A percentile compares a stretch with the other conserved stretches of the same genome.
Conservation (phyloP, 2,329 filamentous ascomycete genomes). For the Myotisia sp. region DNA sequence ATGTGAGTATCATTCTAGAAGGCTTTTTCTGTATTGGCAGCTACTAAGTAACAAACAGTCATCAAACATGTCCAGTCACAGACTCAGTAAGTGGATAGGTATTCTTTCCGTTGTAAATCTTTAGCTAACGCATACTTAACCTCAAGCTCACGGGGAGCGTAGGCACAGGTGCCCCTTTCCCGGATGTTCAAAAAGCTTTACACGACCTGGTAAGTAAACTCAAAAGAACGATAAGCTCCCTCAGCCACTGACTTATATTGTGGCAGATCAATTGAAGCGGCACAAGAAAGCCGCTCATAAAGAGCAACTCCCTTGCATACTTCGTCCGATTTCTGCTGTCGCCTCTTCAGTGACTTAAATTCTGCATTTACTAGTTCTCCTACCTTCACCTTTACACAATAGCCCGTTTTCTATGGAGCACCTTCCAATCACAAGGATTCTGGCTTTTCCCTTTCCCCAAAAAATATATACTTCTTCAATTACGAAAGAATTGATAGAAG, state of each 20-base stretch:
- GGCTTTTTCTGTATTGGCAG: not conserved
- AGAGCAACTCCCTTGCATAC: slow-evolving; percentile 7
- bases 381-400: too few relatives aligned
- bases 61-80: slow-evolving; percentile 33
- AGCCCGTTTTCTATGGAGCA: too few relatives aligned
- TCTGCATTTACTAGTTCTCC: too few relatives aligned
- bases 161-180: slow-evolving; percentile 28
- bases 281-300: slow-evolving; percentile 28
- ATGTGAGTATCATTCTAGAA: slow-evolving; percentile 20
- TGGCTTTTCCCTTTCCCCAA: too few relatives aligned
- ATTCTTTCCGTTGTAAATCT: not conserved
- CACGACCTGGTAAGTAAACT: slow-evolving; percentile 26
- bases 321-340: too few relatives aligned
- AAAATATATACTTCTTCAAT: too few relatives aligned
- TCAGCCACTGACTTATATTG: not conserved
- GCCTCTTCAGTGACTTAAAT: too few relatives aligned
- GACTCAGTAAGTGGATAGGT: slow-evolving; percentile 23
- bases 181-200: slow-evolving; percentile 31
- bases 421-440: too few relatives aligned
- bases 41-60: slow-evolving; percentile 18
- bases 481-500: too few relatives aligned
- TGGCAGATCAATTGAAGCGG: slow-evolving; percentile 29
- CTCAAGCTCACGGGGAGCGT: slow-evolving; percentile 27
- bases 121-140: slow-evolving; percentile 9
- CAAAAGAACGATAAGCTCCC: not conserved